phyloP scores from a whole-genome alignment of 2,329 filamentous ascomycete species.

The Lecanicillium sp. region DNA sequence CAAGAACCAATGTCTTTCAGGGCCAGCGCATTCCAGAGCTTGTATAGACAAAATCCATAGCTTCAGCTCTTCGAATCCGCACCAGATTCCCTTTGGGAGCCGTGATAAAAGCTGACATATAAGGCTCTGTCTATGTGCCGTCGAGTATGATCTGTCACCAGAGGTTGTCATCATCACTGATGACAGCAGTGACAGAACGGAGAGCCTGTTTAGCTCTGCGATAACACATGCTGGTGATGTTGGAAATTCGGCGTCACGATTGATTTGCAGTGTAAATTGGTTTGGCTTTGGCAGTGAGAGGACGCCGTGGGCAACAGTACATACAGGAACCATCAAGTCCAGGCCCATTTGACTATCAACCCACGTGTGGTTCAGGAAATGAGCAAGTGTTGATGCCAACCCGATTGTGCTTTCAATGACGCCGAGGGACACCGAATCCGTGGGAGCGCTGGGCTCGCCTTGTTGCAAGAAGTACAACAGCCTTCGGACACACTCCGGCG shows the following conservation, averaged over 20 bases:
- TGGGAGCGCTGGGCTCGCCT: background rate
- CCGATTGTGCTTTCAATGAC: constrained; percentile 10
- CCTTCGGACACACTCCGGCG: background rate
- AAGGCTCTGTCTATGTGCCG: background rate
- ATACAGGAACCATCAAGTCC: constrained; percentile 15
- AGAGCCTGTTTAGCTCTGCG: constrained; percentile 17
- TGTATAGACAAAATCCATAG: constrained; percentile 18
- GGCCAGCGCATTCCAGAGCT: constrained; percentile 5
- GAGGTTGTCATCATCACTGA: constrained; percentile 16
- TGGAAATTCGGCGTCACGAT: background rate
- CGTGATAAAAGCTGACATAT: background rate
- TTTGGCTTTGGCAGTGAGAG: constrained; percentile 13
- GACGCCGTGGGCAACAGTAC: constrained; percentile 13
- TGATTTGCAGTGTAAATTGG: background rate
- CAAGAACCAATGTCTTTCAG: constrained; percentile 13
- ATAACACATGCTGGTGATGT: background rate
- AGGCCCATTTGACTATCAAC: too few relatives aligned
- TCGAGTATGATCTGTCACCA: constrained; percentile 13
- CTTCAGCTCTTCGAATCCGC: constrained; percentile 5
- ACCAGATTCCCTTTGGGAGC: background rate
- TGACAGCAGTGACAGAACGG: constrained; percentile 8
- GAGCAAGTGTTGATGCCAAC: constrained; percentile 1
- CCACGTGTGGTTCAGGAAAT: constrained; percentile 13
- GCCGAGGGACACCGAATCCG: rapidly evolving
- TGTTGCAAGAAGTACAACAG: background rate